Evolutionary conservation across 176 grass and related monocot genomes (phyloP), one percentile per base, ranked within the genome.

Genomic region (Avena insularis): DNA sequence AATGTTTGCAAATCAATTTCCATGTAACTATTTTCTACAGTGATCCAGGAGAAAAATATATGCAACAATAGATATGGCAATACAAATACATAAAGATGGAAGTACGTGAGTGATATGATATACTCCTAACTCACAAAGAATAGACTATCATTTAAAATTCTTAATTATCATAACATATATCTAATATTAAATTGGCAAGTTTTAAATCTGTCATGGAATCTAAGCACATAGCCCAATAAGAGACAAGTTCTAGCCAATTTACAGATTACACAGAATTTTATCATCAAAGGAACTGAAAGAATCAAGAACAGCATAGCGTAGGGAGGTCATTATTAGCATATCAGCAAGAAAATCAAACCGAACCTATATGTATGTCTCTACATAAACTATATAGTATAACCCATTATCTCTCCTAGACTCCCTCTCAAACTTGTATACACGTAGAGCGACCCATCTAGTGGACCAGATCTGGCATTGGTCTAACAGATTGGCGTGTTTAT

Each of bases 381-480:
- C n/a, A 84, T 75, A 59, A 83, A 57, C 10, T 31, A 66, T 14
- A 36, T 35, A 35, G 46, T 58, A 31, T 38, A 69, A 29, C 45
- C 31, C 9, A 50, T 20, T 27, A 74, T 60, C 21, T 69, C 40
- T 17, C 55, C 35, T 57, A 31, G 54, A 69, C 68, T 33, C 33
- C 60, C 57, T 74, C 83, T 78, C 20, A 45, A 85, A 78, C 56
- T 61, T 79, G 56, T 60, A 40, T 10, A 43, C 35, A 71, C 33
- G 31, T 17, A 59, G 74, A 63, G 16, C 8, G 8, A 48, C 69
- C 63, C 6, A 68, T 46, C 55, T 79, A 70, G 19, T 59, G 83
- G n/a, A 40, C 16, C 51, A 71, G 21, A 79, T 71, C 51, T 71
- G 8, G 54, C 58, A 0, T 80, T 80, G 10, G 17, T 60, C 65